A percentile compares a stretch with the other conserved stretches of the same genome.
phyloP scores from a whole-genome alignment of 1,139 yeast species.

The Blastobotrys elegans region DNA sequence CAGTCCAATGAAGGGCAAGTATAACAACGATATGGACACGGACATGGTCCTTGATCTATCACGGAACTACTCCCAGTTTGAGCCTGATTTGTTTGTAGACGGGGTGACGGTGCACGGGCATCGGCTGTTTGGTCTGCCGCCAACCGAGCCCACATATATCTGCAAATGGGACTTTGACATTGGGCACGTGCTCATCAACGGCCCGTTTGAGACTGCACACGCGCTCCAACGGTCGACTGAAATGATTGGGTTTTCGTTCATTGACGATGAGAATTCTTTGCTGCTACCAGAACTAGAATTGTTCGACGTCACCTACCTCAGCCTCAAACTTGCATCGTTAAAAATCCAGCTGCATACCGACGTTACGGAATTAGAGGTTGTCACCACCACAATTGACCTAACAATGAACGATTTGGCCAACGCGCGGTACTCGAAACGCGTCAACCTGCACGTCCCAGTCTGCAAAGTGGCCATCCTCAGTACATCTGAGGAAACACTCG shows the following conservation, averaged over 20 bases:
- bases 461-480: conserved; percentile 37
- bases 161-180: conserved; percentile 85
- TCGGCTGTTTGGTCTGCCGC: conserved; percentile 89
- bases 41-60: conserved; percentile 27
- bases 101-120: conserved; percentile 76
- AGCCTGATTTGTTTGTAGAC: conserved; percentile 51
- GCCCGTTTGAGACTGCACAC: conserved; percentile 46
- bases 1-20: conserved; percentile 35
- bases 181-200: conserved; percentile 53
- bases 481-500: conserved; percentile 21
- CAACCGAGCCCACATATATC: conserved; percentile 77
- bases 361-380: conserved; percentile 29
- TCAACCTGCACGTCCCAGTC: conserved; percentile 48
- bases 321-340: conserved; percentile 32
- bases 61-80: conserved; percentile 7
- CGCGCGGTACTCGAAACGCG: conserved; percentile 53
- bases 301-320: conserved; percentile 63
- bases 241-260: conserved; percentile 57
- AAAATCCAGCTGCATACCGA: conserved; percentile 33
- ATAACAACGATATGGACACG: conserved; percentile 20
- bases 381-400: conserved; percentile 39
- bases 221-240: conserved; percentile 42
- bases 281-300: conserved; percentile 51
- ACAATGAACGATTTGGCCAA: conserved; percentile 68
- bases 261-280: conserved; percentile 71